Percentiles rank a stretch among this genome's conserved stretches.
These are phyloP conservation scores for Boletus albobrunnescens DNA, from an alignment of 1,284 basidiomycete species.

Conservation along the genomic window DNA sequence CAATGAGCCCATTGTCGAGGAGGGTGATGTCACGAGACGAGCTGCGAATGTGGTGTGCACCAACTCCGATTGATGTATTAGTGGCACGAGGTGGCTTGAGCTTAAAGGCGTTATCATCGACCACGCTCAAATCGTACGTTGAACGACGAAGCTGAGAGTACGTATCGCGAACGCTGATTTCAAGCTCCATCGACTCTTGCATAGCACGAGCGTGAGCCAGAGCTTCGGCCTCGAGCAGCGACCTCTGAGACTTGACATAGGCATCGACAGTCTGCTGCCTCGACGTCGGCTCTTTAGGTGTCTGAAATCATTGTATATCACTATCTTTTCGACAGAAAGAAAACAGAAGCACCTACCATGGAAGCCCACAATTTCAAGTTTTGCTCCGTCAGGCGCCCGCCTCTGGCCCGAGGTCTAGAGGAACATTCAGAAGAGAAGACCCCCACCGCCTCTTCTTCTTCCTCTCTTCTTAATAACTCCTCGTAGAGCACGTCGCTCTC, in stretches of 20 bases:
- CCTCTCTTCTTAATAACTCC: conserved; percentile 74
- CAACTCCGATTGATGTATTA: conserved; percentile 34
- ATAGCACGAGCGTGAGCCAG: conserved; percentile 69
- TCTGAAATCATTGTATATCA: conserved; percentile 40
- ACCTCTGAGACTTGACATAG: conserved; percentile 69
- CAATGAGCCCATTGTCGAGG: conserved; percentile 81
- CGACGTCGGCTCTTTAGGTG: conserved; percentile 76
- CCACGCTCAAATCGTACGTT: conserved; percentile 56
- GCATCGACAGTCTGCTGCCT: conserved; percentile 65
- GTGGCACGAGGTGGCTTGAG: conserved; percentile 58
- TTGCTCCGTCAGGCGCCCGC: conserved; percentile 72
- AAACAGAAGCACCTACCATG: conserved; percentile 55
- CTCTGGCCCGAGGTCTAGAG: conserved; percentile 56
- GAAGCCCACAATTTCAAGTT: conserved; percentile 85
- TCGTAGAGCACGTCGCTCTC: conserved; percentile 82
- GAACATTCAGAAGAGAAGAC: conserved; percentile 44
- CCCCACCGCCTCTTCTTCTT: conserved; percentile 58
- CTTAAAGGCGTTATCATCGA: conserved; percentile 58
- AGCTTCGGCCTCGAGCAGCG: conserved; percentile 70
- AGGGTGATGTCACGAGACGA: conserved; percentile 72
- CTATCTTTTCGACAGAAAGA: conserved; percentile 5
- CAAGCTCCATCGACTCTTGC: conserved; percentile 70
- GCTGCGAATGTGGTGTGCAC: conserved; percentile 40
- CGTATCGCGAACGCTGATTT: conserved; percentile 70
- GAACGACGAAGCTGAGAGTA: conserved; percentile 75